Evolutionary conservation across 2,329 filamentous ascomycete species (phyloP).

Genomic region (Drechslerella coelobrocha): DNA sequence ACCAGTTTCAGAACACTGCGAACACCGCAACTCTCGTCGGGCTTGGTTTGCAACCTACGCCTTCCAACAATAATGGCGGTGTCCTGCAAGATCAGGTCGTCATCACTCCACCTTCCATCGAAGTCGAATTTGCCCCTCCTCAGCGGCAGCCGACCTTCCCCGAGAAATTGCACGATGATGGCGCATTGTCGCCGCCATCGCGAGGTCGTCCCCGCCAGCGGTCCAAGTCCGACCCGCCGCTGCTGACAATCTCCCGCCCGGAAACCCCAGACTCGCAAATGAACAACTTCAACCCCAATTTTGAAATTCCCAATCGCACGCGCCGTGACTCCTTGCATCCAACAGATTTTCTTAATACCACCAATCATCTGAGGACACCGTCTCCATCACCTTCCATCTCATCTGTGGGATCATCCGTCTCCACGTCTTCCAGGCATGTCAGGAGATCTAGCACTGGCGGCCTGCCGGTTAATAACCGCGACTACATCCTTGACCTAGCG

Average conservation of each 20-base stretch:
- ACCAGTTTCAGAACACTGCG: slow-evolving; percentile 44
- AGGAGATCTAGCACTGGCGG: slow-evolving; percentile 64
- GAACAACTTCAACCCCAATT: slow-evolving; percentile 43
- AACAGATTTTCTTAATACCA: slow-evolving; percentile 58
- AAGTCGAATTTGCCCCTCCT: slow-evolving; percentile 55
- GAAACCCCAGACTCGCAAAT: slow-evolving; percentile 38
- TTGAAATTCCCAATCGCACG: slow-evolving; percentile 40
- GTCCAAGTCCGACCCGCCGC: slow-evolving; percentile 44
- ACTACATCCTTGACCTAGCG: slow-evolving; percentile 87
- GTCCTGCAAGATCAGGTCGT: slow-evolving; percentile 48
- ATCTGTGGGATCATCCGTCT: slow-evolving; percentile 46
- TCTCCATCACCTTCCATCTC: slow-evolving; percentile 59
- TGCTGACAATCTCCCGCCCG: slow-evolving; percentile 37
- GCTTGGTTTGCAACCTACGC: slow-evolving; percentile 45
- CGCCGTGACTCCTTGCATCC: slow-evolving; percentile 56
- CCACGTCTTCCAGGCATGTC: slow-evolving; percentile 58
- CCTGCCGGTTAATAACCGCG: slow-evolving; percentile 65
- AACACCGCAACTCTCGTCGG: slow-evolving; percentile 48
- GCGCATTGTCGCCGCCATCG: slow-evolving; percentile 52
- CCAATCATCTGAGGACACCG: slow-evolving; percentile 57
- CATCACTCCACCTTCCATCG: slow-evolving; percentile 52
- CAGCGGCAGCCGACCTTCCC: slow-evolving; percentile 55
- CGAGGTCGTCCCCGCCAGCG: slow-evolving; percentile 40
- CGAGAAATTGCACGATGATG: slow-evolving; percentile 53
- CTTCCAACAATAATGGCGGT: slow-evolving; percentile 31